These are phyloP conservation scores for Pistacia integerrima DNA, from an alignment of 345 rosid species.

Conservation along the genomic window DNA sequence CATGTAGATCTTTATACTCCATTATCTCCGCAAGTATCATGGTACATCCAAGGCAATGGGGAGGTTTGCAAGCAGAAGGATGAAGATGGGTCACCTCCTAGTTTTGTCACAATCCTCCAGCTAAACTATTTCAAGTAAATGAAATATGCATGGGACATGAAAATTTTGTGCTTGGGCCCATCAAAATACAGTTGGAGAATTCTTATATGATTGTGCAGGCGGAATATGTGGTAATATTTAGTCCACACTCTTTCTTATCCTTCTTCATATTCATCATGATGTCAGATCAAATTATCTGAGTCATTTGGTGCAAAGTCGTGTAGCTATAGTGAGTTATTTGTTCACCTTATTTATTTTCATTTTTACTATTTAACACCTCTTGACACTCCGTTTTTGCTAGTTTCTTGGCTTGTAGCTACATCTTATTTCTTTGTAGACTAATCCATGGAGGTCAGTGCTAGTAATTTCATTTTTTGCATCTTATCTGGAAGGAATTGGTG, in stretches of 20 bases:
- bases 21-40: slow-evolving; percentile 65
- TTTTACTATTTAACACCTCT: not conserved
- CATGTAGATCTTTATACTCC: slow-evolving; percentile 66
- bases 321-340: not conserved
- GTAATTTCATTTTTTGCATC: not conserved
- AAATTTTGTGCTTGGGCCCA: slow-evolving; percentile 10
- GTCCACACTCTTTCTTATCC: not conserved
- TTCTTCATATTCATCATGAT: not conserved
- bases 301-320: slow-evolving; percentile 1
- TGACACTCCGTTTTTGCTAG: no score
- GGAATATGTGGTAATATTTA: slow-evolving; percentile 10
- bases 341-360: not conserved
- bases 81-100: slow-evolving; percentile 50
- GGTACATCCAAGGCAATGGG: slow-evolving; percentile 69
- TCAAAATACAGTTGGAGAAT: not conserved
- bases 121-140: slow-evolving; percentile 61
- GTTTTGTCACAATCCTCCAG: slow-evolving; percentile 44
- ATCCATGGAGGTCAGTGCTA: not conserved
- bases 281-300: slow-evolving; percentile 11
- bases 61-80: slow-evolving; percentile 55
- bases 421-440: slow-evolving; percentile 1
- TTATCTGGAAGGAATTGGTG: not conserved
- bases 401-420: not conserved
- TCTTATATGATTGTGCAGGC: slow-evolving; percentile 11
- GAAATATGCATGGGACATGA: not conserved